phyloP scores from a whole-genome alignment of 192 early-diverging fungal species.

The Nowakowskiella sp. region DNA sequence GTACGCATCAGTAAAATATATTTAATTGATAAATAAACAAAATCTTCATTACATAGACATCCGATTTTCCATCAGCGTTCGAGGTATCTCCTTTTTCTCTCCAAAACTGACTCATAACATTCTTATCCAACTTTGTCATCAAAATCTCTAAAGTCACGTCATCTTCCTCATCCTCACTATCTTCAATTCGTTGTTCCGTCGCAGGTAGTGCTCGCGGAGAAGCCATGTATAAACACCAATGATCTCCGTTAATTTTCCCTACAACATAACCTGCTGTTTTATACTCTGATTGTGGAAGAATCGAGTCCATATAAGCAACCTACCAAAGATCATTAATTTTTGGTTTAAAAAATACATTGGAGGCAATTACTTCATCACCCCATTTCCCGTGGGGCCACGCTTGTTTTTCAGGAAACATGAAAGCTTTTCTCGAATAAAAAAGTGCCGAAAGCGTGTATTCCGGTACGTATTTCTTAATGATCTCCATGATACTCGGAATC shows the following conservation, averaged over 20 bases:
- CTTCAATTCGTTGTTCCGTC: constrained; percentile 19
- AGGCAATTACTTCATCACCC: constrained; percentile 82
- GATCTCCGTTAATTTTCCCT: constrained; percentile 88
- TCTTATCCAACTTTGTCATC: constrained; percentile 85
- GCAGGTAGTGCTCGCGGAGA: constrained; percentile 46
- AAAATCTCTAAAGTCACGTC: constrained; percentile 94
- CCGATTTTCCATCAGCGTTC: constrained; percentile 47
- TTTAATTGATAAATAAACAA: constrained; percentile 17
- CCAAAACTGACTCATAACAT: constrained; percentile 73
- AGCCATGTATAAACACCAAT: constrained; percentile 92
- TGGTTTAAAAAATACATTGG: not conserved
- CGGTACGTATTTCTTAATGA: constrained; percentile 59
- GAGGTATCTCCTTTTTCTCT: constrained; percentile 43
- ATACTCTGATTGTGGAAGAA: constrained; percentile 32
- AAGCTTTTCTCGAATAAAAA: constrained; percentile 95
- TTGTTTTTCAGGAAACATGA: constrained; percentile 93
- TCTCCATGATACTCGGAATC: constrained; percentile 75
- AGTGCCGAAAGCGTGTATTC: constrained; percentile 64
- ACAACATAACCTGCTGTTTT: constrained; percentile 77
- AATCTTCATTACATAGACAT: constrained; percentile 23
- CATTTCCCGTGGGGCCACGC: constrained; percentile 80
- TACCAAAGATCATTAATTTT: constrained; percentile 5
- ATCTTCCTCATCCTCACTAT: constrained; percentile 43
- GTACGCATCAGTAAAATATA: not conserved
- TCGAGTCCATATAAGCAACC: constrained; percentile 43